phyloP scores from a whole-genome alignment of 805 yeast species.

The Ogataea pilisensis region DNA sequence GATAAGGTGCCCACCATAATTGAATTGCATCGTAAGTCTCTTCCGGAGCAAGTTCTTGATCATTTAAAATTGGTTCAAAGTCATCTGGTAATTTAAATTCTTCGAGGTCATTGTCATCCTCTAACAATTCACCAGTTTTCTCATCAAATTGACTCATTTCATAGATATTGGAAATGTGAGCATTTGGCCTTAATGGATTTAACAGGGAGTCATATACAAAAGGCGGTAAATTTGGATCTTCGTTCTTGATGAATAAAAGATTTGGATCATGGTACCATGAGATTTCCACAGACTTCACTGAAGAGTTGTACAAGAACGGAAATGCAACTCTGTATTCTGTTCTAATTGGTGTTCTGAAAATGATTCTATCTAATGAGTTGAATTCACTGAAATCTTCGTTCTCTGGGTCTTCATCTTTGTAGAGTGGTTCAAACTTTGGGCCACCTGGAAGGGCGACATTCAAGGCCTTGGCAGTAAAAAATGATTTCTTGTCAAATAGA shows the following conservation, averaged over 20 bases:
- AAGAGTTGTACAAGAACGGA: constrained; percentile 79
- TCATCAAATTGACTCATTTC: constrained; percentile 15
- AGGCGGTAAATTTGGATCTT: constrained; percentile 48
- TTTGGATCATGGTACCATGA: constrained; percentile 65
- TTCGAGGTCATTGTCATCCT: constrained; percentile 31
- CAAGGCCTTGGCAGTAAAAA: constrained; percentile 87
- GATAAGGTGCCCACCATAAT: constrained; percentile 79
- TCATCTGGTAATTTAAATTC: constrained; percentile 38
- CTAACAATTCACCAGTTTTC: constrained; percentile 26
- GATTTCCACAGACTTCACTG: constrained; percentile 59
- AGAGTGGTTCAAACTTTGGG: constrained; percentile 88
- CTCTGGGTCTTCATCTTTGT: constrained; percentile 58
- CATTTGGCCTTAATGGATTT: constrained; percentile 48
- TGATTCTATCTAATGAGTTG: constrained; percentile 81
- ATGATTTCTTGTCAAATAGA: constrained; percentile 73
- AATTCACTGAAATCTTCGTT: constrained; percentile 83
- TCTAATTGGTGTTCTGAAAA: constrained; percentile 69
- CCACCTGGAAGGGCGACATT: constrained; percentile 91
- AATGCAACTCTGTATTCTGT: constrained; percentile 85
- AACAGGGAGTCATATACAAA: constrained; percentile 51
- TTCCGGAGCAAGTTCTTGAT: constrained; percentile 41
- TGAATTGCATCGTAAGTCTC: constrained; percentile 55
- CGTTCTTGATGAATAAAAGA: constrained; percentile 43
- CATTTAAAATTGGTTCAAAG: constrained; percentile 51
- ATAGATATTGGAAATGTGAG: constrained; percentile 14